Conservation (phyloP, 164 flowering plant species). For the Aristolochia fimbriata region DNA sequence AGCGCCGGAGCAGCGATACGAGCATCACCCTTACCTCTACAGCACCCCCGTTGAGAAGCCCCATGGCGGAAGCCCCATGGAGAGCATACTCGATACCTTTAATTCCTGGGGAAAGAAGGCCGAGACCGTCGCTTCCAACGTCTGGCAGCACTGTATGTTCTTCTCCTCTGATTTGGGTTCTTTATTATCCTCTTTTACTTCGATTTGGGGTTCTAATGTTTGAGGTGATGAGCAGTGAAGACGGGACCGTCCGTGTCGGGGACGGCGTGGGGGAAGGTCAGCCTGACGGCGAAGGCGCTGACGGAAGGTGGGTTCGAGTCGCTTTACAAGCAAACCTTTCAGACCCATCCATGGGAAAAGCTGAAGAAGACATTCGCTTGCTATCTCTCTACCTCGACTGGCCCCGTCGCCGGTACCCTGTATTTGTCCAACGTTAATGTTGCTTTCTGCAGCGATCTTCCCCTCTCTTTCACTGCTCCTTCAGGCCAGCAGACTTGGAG, state of each 20-base stretch:
- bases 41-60: constrained; percentile 27
- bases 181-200: background rate
- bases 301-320: constrained; percentile 55
- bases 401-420: constrained; percentile 67
- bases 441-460: constrained; percentile 59
- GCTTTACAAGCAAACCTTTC: constrained; percentile 42
- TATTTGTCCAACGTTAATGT: constrained; percentile 40
- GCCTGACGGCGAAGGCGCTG: constrained; percentile 40
- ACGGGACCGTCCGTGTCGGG: constrained; percentile 44
- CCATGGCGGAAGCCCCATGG: constrained; percentile 23
- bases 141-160: constrained; percentile 38
- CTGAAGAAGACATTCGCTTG: constrained; percentile 61
- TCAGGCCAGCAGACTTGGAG: constrained; percentile 66
- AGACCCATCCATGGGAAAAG: constrained; percentile 30
- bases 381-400: constrained; percentile 53
- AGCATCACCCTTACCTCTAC: constrained; percentile 29
- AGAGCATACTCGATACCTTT: constrained; percentile 27
- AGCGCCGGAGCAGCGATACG: constrained; percentile 12
- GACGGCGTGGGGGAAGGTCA: constrained; percentile 55
- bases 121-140: constrained; percentile 32
- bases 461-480: constrained; percentile 47
- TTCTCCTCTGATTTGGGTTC: background rate
- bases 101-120: constrained; percentile 30
- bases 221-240: constrained; percentile 25
- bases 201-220: constrained; percentile 1